Evolutionary conservation across 2,329 filamentous ascomycete genomes (phyloP).

Genomic region (Fusarium robinianum): DNA sequence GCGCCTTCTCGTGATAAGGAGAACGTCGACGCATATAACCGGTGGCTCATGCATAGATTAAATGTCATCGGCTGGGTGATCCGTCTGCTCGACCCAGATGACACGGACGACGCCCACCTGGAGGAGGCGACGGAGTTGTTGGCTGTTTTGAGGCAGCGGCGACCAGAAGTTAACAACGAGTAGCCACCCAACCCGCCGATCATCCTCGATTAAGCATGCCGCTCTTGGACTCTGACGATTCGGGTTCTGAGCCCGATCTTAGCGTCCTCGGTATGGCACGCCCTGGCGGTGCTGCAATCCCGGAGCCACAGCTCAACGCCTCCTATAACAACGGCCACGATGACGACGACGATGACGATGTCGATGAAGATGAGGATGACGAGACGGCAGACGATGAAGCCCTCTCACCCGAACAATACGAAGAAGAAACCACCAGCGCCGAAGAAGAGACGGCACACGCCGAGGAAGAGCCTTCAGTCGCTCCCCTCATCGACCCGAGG

Average conservation of each 20-base stretch:
- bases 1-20: constrained; percentile 37
- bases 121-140: too few species aligned
- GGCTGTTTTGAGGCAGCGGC: too few species aligned
- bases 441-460: constrained; percentile 45
- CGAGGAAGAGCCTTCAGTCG: constrained; percentile 37
- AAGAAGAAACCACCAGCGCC: constrained; percentile 39
- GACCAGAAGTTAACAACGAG: too few species aligned
- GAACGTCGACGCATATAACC: constrained; percentile 29
- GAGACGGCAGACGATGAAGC: constrained; percentile 30
- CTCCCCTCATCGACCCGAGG: constrained; percentile 56
- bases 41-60: constrained; percentile 22
- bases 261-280: constrained; percentile 45
- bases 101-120: too few species aligned
- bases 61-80: too few species aligned
- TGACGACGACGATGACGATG: constrained; percentile 25
- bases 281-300: constrained; percentile 28
- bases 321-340: constrained; percentile 36
- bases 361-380: constrained; percentile 27
- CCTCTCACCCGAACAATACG: constrained; percentile 40
- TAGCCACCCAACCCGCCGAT: constrained; percentile 38
- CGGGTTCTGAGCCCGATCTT: constrained; percentile 44
- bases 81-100: too few species aligned
- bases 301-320: constrained; percentile 38
- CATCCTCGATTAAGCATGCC: constrained; percentile 45
- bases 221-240: constrained; percentile 42